Evolutionary conservation across 2,329 filamentous ascomycete species (phyloP), one percentile per base, ranked within the genome.

Genomic region (Botrytis deweyae): DNA sequence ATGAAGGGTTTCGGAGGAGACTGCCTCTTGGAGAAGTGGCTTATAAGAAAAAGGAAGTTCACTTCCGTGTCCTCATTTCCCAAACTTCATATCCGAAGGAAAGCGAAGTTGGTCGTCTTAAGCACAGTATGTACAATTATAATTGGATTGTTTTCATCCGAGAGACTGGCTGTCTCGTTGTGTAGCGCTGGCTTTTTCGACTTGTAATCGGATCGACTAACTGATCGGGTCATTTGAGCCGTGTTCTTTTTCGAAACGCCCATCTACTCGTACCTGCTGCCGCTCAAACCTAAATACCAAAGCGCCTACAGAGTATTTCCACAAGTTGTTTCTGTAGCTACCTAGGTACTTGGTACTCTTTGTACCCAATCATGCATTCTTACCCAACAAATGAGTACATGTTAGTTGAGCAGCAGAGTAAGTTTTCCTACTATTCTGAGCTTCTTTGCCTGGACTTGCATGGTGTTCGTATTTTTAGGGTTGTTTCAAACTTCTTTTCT

Each of bases 341-440:
- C n/a, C n/a, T n/a, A 29, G 29, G 29, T 29, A 55, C n/a, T 29
- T 18, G 25, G n/a, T 29, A 29, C 46, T 40, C 22, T 67, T 59
- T 25, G 5, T 58, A 55, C 70, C 70, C 69, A 72, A 55, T 38
- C 63, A 67, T 67, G 46, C 38, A 72, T 72, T 59, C 38, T 67
- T 44, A 40, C 44, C 62, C 62, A 72, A 59, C 44, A 20, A 49
- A 58, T 58, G 40, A 18, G 22, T 29, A 42, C 40, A n/a, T 20
- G 3, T 42, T 40, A 63, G 61, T n/a, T 42, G 61, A 63, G 38
- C 36, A 63, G n/a, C 25, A 63, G 36, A 42, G 38, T n/a, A 40
- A 10, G 14, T 16, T 40, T 42, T n/a, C 33, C 42, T 40, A 18
- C 33, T 55, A 38, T 16, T 65, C 29, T 25, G 33, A 29, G 46